Percentiles rank a stretch among this genome's conserved stretches.
Evolutionary conservation across 306 rosid species (phyloP).

Genomic region (Abrus precatorius): DNA sequence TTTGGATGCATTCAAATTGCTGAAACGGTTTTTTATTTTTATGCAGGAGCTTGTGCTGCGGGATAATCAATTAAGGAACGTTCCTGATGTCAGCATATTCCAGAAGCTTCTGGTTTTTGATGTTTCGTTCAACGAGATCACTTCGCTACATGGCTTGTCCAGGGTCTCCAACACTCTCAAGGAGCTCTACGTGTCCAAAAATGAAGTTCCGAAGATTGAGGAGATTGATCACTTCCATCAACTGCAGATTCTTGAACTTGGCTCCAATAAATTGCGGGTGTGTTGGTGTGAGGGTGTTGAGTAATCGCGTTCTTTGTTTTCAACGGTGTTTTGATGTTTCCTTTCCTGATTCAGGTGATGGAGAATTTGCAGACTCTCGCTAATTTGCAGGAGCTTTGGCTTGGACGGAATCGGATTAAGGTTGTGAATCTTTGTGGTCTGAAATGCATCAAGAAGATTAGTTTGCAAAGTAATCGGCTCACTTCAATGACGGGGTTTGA

Average conservation of each 20-base stretch:
- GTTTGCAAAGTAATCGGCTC: slow-evolving; percentile 95
- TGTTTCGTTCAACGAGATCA: slow-evolving; percentile 86
- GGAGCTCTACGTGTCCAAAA: slow-evolving; percentile 93
- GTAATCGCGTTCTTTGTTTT: not conserved
- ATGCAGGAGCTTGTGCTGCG: slow-evolving; percentile 82
- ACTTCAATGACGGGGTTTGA: slow-evolving; percentile 88
- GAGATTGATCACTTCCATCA: slow-evolving; percentile 83
- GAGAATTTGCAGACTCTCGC: slow-evolving; percentile 75
- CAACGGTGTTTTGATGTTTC: not conserved
- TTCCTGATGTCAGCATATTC: slow-evolving; percentile 82
- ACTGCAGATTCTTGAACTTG: slow-evolving; percentile 87
- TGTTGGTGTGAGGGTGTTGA: not conserved
- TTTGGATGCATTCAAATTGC: slow-evolving; percentile 10
- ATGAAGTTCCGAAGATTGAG: slow-evolving; percentile 81
- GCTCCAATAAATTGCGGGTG: slow-evolving; percentile 88
- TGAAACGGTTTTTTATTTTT: not conserved
- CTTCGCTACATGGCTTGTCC: slow-evolving; percentile 69
- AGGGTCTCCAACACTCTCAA: slow-evolving; percentile 66
- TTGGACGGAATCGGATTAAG: slow-evolving; percentile 92
- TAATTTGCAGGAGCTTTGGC: slow-evolving; percentile 88
- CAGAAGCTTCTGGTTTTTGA: slow-evolving; percentile 77
- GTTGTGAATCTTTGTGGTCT: slow-evolving; percentile 81
- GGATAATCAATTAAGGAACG: slow-evolving; percentile 74
- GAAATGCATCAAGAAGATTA: slow-evolving; percentile 82
- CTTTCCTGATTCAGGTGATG: slow-evolving; percentile 70